A percentile compares a stretch with the other conserved stretches of the same genome.
phyloP scores from a whole-genome alignment of 495 filamentous ascomycete species.

The Lindgomyces ingoldianus region DNA sequence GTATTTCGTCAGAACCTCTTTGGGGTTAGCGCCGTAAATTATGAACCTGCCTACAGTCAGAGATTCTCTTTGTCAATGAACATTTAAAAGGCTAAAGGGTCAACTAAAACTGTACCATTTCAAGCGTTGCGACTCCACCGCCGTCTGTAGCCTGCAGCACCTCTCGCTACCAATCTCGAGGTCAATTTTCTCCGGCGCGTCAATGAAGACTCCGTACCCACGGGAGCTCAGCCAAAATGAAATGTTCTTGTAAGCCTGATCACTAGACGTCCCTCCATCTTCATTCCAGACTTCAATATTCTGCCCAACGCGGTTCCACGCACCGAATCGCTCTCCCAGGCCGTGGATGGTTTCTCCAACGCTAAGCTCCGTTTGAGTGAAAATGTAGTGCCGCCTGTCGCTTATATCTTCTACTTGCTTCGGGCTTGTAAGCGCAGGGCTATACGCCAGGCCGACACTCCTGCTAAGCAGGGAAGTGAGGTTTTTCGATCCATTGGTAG shows the following conservation, averaged over 20 bases:
- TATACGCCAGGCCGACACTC: slow-evolving; percentile 35
- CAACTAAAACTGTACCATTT: slow-evolving; percentile 47
- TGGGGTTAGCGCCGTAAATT: slow-evolving; percentile 66
- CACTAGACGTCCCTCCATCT: slow-evolving; percentile 69
- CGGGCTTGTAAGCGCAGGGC: slow-evolving; percentile 27
- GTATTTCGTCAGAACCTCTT: slow-evolving; percentile 66
- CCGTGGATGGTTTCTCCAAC: slow-evolving; percentile 71
- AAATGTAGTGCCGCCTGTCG: slow-evolving; percentile 29
- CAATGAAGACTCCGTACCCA: slow-evolving; percentile 72
- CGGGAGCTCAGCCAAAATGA: slow-evolving; percentile 68
- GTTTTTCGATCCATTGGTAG: slow-evolving; percentile 22
- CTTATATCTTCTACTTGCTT: slow-evolving; percentile 44
- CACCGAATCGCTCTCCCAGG: slow-evolving; percentile 69
- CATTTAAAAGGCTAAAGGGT: too few relatives aligned
- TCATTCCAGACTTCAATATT: slow-evolving; percentile 69
- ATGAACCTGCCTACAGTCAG: slow-evolving; percentile 45
- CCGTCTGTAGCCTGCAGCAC: slow-evolving; percentile 60
- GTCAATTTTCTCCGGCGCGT: slow-evolving; percentile 35
- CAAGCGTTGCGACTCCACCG: slow-evolving; percentile 61
- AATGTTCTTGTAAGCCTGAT: slow-evolving; percentile 74
- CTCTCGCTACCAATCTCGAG: slow-evolving; percentile 70
- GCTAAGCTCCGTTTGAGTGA: slow-evolving; percentile 53
- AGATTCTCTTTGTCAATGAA: neutral
- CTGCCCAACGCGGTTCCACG: slow-evolving; percentile 71
- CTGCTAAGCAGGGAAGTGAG: slow-evolving; percentile 31